These are phyloP conservation scores for Hypoxylon sp. DNA, from an alignment of 2,329 filamentous ascomycete genomes.

Conservation along the genomic window DNA sequence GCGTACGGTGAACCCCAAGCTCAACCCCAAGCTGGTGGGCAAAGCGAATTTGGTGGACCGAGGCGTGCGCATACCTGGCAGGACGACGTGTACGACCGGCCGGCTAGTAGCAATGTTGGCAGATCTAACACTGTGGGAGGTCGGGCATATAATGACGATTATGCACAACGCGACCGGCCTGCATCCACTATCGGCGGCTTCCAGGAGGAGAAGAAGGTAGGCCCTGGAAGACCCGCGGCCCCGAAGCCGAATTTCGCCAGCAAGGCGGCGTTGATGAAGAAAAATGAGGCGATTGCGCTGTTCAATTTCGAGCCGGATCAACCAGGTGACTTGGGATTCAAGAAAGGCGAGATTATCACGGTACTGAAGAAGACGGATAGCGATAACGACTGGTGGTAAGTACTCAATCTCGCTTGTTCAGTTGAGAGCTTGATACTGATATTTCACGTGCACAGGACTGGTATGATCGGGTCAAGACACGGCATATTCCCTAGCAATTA, in stretches of 20 bases:
- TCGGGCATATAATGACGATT: slow-evolving; percentile 60
- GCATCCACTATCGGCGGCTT: slow-evolving; percentile 64
- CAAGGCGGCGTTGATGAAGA: slow-evolving; percentile 69
- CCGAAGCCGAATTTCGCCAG: slow-evolving; percentile 87
- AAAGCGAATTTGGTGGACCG: slow-evolving; percentile 69
- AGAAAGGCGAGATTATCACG: slow-evolving; percentile 97
- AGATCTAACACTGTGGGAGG: slow-evolving; percentile 68
- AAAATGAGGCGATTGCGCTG: slow-evolving; percentile 89
- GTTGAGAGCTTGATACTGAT: neutral
- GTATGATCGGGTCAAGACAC: slow-evolving; percentile 84
- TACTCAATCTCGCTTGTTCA: slow-evolving; percentile 43
- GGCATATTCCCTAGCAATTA: slow-evolving; percentile 94
- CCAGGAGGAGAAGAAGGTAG: slow-evolving; percentile 62
- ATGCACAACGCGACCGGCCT: slow-evolving; percentile 58
- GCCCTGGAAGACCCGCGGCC: slow-evolving; percentile 84
- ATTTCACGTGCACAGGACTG: slow-evolving; percentile 73
- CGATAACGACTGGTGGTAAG: slow-evolving; percentile 93
- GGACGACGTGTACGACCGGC: slow-evolving; percentile 80
- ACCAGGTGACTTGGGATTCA: slow-evolving; percentile 92
- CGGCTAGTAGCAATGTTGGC: slow-evolving; percentile 58
- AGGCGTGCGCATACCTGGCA: slow-evolving; percentile 79
- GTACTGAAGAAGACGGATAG: slow-evolving; percentile 95
- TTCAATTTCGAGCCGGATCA: slow-evolving; percentile 97
- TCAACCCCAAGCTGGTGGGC: slow-evolving; percentile 42
- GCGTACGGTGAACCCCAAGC: slow-evolving; percentile 66